Evolutionary conservation across 169 alveolate species (phyloP), one percentile per base, ranked within the genome.

Genomic region (Haemoproteus tartakovskyi): DNA sequence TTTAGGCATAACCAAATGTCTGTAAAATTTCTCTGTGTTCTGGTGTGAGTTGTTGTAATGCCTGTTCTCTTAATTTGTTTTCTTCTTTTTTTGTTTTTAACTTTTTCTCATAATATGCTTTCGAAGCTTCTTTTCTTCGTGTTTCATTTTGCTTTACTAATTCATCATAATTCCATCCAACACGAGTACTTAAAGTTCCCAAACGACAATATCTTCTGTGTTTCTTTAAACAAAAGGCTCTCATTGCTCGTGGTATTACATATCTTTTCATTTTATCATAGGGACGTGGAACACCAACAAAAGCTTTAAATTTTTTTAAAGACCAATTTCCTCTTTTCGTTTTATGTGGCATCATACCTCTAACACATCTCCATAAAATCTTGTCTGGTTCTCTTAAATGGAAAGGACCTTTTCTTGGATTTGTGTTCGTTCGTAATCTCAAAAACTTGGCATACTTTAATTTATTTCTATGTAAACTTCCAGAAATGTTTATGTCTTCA

Each of bases 341-440:
- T 89, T 97, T 97, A 88, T 97, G 99, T 12, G 99, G 99, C 59
- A 97, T 80, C 99, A 98, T 98, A 61, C 99, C 99, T 54, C 99
- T 95, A 56, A 97, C 96, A 51, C 95, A 92, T 87, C 99, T 95
- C 98, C 98, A 96, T 90, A 98, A 92, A 51, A 96, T 94, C 86
- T 95, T 96, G 19, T 99, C 89, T 26, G 99, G 99, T 29, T 97
- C 94, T 67, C 99, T 92, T 87, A 88, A 90, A 91, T 98, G 99
- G 89, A 92, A 86, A 24, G 97, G 99, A 12, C 99, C 99, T 52
- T 93, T 92, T 62, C 85, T 87, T 27, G 99, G 99, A 91, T 97
- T 96, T 43, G 98, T 89, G 88, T 96, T 96, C 90, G 94, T 95
- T 78, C 96, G 87, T 78, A 95, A 93, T 64, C 98, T 87, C 85